Base-by-base conservation (phyloP, 345 rosid genomes). In the Diplotaxis tenuifolia region DNA sequence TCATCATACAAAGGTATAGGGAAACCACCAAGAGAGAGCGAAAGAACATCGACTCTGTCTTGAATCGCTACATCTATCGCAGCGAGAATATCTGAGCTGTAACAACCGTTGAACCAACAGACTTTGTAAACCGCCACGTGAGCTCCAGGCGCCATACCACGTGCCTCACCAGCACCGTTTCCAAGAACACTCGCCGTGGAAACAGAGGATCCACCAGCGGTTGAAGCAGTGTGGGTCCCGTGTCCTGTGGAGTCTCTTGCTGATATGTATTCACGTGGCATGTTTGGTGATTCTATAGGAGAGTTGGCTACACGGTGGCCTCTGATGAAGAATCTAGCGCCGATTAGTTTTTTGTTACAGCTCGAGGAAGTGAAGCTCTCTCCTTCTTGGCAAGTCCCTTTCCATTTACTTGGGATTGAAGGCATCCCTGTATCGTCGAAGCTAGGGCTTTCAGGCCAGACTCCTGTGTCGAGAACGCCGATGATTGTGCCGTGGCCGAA, bases 391-490 rank as follows among this genome's bases (percentile, higher is more conserved):
- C 98, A 93, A 36, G 77, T 45, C 14, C 98, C 98, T 69, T 73
- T 80, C 98, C 96, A 91, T 73, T 82, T 87, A n/a, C 70, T 65
- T n/a, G 97, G 97, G 45, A 76, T 68, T 0, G 89, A 85, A 4
- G 96, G 88, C 93, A 91, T 90, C 72, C 89, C 89, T 0, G 23
- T 34, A 34, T 93, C 97, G 47, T 83, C 70, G 53, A 90, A 89
- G 78, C 98, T 93, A 3, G 93, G 97, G 75, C 92, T 90, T 66
- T 93, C 98, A 0, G 98, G 97, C 98, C 97, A 90, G 71, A 89
- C 82, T 54, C 97, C 98, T 0, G 97, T 91, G 62, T 93, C 98
- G 23, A 93, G 90, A 12, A 93, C 83, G 0, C 96, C 97, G 11
- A 93, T 83, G 7, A 91, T 84, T 0, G 86, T 74, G 42, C 96